These are phyloP conservation scores for Erodium texanum DNA, from an alignment of 441 rosid genomes.

Conservation along the genomic window DNA sequence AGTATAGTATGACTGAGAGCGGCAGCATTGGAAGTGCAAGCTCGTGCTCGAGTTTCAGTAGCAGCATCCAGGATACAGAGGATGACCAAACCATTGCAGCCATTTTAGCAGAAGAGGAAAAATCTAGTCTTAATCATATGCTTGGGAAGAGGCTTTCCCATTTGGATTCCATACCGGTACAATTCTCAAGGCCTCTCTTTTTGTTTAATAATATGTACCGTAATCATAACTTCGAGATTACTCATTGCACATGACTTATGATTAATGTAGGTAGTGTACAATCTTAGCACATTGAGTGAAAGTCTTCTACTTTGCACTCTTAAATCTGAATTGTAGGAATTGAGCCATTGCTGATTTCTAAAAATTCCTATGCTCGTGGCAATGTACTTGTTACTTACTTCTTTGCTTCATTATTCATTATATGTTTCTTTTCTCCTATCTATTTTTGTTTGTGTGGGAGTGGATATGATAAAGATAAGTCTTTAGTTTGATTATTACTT, in stretches of 20 bases:
- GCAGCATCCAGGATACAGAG: slow-evolving; percentile 69
- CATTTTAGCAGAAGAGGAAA: slow-evolving; percentile 61
- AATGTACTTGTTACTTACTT: background rate
- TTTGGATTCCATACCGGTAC: slow-evolving; percentile 83
- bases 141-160: slow-evolving; percentile 84
- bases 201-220: background rate
- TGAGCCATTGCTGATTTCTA: background rate
- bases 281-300: background rate
- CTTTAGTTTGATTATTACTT: background rate
- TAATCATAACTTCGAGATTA: background rate
- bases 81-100: slow-evolving; percentile 76
- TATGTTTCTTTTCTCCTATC: background rate
- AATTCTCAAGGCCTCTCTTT: slow-evolving; percentile 14
- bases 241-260: background rate
- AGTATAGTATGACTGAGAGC: slow-evolving; percentile 46
- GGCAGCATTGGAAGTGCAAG: slow-evolving; percentile 31
- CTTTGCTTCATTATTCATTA: background rate
- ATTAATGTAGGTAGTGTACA: background rate
- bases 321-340: background rate
- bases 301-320: background rate
- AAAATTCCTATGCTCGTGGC: background rate
- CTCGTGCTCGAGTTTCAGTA: slow-evolving; percentile 69
- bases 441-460: background rate
- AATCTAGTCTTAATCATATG: slow-evolving; percentile 30
- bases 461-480: background rate